Evolutionary conservation across 495 filamentous ascomycete species (phyloP).

Genomic region (Neurospora sublineolata): DNA sequence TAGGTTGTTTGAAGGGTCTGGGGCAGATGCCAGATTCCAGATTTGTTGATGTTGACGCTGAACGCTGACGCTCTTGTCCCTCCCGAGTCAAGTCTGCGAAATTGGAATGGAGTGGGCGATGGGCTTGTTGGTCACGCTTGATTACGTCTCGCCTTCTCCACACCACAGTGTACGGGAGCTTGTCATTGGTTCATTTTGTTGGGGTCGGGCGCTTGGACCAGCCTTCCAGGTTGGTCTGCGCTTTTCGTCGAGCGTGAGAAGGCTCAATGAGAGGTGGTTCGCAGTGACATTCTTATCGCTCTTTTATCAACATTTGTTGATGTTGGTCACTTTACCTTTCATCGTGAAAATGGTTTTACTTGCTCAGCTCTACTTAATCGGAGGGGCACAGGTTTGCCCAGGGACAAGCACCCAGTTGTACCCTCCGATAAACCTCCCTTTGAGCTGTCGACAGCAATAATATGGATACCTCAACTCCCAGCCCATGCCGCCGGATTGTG

Average conservation of each 20-base stretch:
- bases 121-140: background rate
- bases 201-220: background rate
- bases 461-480: background rate
- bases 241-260: background rate
- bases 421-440: background rate
- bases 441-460: background rate
- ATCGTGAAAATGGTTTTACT: background rate
- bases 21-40: background rate
- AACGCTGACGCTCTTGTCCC: background rate
- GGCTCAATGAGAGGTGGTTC: background rate
- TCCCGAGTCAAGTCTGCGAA: background rate
- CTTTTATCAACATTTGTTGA: background rate
- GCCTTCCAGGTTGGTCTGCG: background rate
- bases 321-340: background rate
- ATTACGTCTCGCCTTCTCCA: background rate
- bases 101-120: background rate
- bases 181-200: background rate
- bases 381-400: background rate
- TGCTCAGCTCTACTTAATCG: background rate
- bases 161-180: background rate
- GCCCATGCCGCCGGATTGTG: background rate
- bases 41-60: background rate
- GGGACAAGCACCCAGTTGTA: background rate
- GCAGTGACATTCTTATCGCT: background rate
- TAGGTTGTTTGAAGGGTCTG: background rate